A percentile compares a stretch with the other conserved stretches of the same genome.
These are phyloP conservation scores for Solanum chaucha DNA, from an alignment of 257 asterid genomes.

Conservation along the genomic window DNA sequence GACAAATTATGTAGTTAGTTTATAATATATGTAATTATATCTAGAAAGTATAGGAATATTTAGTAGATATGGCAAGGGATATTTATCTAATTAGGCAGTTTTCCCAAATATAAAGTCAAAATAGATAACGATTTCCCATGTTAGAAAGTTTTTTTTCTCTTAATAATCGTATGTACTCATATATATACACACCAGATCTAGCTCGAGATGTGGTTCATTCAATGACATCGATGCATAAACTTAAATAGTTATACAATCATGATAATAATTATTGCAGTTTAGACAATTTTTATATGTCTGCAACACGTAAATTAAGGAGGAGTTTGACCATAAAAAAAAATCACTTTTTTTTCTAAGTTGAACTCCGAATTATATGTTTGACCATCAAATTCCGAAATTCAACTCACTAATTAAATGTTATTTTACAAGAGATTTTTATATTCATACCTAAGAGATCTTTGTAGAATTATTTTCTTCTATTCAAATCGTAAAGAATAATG, in stretches of 20 bases:
- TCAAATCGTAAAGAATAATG: background rate
- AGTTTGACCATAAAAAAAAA: too few relatives aligned
- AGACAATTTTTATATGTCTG: background rate
- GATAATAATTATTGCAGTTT: background rate
- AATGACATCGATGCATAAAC: background rate
- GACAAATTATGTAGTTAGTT: too few relatives aligned
- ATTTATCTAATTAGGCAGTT: too few relatives aligned
- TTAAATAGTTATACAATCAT: background rate
- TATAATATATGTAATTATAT: too few relatives aligned
- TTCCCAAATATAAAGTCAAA: background rate
- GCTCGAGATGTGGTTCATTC: background rate
- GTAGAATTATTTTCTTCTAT: background rate
- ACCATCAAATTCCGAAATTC: too few relatives aligned
- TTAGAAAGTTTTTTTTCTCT: background rate
- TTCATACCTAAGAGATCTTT: background rate
- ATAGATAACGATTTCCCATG: background rate
- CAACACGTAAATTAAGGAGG: too few relatives aligned
- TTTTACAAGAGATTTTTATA: background rate
- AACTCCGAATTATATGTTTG: background rate
- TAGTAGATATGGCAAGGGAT: too few relatives aligned
- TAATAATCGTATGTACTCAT: background rate
- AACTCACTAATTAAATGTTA: background rate
- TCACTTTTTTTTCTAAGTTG: too few relatives aligned
- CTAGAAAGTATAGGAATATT: too few relatives aligned
- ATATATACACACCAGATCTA: background rate